Evolutionary conservation across 495 filamentous ascomycete genomes (phyloP), one percentile per base, ranked within the genome.

Genomic region (Xylaria sp.): DNA sequence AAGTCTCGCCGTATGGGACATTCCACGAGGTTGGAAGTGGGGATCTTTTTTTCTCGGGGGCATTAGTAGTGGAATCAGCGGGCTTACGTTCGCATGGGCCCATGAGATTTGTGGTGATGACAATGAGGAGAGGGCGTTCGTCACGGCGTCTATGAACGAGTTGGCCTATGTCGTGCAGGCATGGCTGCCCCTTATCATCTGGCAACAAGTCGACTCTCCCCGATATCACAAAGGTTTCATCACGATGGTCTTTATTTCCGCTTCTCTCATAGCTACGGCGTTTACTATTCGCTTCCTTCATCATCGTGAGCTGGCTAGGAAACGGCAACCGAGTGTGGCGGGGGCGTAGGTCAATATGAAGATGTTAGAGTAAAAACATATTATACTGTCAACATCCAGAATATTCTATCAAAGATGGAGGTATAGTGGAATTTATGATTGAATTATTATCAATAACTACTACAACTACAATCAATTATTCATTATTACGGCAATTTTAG

Each of bases 41-140:
- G 17, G 84, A 79, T 78, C 79, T 83, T 75, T 84, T 83, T 75
- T 88, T 75, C 57, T 89, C 75, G 63, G 84, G 77, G 71, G 76
- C 74, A 81, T 82, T 40, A 70, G 77, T 65, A 58, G 77, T 53
- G 79, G 80, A 5, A 75, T 82, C 53, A 79, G 76, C 29, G 81
- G 81, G 31, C 61, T 82, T 37, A 81, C 73, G 24, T 83, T 77
- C 65, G 78, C 78, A 26, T 89, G 87, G 88, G 84, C 86, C 2
- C 85, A 89, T 73, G 87, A 81, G 73, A 86, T 83, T 75, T 89
- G 81, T 71, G 77, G 77, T 12, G 80, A 81, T 33, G 85, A 86
- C 61, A 84, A 85, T 29, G 84, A 87, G 72, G 87, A 90, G 74
- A 76, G 89, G n/a, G 84, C 87, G 3, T 68, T 90, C 19, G 85